A percentile compares a stretch with the other conserved stretches of the same genome.
Evolutionary conservation across 192 early-diverging fungal genomes (phyloP).

Genomic region (Coemansia sp.): DNA sequence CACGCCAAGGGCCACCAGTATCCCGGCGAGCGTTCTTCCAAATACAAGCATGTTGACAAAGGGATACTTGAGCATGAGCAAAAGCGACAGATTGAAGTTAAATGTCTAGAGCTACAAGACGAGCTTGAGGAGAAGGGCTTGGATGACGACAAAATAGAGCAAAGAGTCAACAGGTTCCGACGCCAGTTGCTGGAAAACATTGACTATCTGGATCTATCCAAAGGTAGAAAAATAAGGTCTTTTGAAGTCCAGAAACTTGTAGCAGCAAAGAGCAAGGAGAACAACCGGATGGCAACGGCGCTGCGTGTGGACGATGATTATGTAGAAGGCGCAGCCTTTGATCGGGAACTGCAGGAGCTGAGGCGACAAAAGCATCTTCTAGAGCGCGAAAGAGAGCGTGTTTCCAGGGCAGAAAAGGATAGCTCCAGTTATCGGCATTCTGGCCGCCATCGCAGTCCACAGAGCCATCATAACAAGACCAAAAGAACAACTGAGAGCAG

Average conservation of each 20-base stretch:
- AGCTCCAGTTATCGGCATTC: not conserved
- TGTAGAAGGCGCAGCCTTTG: slow-evolving; percentile 77
- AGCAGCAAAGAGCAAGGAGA: slow-evolving; percentile 70
- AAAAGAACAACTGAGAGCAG: slow-evolving; percentile 7
- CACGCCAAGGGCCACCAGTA: slow-evolving; percentile 3
- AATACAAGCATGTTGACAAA: slow-evolving; percentile 37
- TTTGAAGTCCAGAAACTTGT: slow-evolving; percentile 72
- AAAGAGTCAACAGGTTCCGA: slow-evolving; percentile 63
- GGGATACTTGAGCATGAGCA: slow-evolving; percentile 79
- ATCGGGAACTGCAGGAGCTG: slow-evolving; percentile 64
- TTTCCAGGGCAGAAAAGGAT: slow-evolving; percentile 2
- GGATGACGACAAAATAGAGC: slow-evolving; percentile 67
- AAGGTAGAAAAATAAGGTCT: slow-evolving; percentile 35
- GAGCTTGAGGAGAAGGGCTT: slow-evolving; percentile 76
- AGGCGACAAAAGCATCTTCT: slow-evolving; percentile 26
- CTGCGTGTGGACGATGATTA: slow-evolving; percentile 67
- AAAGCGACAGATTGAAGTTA: slow-evolving; percentile 86
- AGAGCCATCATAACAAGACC: slow-evolving; percentile 4
- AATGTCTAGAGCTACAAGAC: slow-evolving; percentile 78
- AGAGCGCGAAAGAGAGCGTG: slow-evolving; percentile 26
- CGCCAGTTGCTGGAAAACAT: slow-evolving; percentile 60
- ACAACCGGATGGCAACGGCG: slow-evolving; percentile 64
- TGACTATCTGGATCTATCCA: slow-evolving; percentile 19
- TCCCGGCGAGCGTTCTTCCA: slow-evolving; percentile 49
- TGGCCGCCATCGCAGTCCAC: slow-evolving; percentile 3